A percentile compares a stretch with the other conserved stretches of the same genome.
Conservation (phyloP, 1,284 basidiomycete genomes). For the Coniferiporia weirii region DNA sequence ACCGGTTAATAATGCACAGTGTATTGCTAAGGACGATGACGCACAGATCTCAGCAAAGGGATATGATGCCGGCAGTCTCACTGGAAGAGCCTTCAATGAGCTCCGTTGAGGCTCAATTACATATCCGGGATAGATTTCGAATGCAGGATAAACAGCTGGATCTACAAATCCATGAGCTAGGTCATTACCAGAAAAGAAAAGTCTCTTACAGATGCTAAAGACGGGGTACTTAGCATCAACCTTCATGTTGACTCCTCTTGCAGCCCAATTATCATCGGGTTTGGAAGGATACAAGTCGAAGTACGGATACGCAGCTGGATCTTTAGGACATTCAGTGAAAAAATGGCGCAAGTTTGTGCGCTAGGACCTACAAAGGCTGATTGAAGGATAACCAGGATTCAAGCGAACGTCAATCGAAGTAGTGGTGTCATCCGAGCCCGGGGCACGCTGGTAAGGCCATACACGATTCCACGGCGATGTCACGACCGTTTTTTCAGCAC, state of each 20-base stretch:
- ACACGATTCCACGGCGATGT: constrained; percentile 23
- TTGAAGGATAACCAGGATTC: constrained; percentile 7
- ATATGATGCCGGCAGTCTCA: constrained; percentile 6
- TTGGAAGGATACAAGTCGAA: constrained; percentile 22
- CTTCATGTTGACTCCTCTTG: neutral
- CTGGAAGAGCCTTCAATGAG: constrained; percentile 7
- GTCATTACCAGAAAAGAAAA: neutral
- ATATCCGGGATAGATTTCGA: constrained; percentile 21
- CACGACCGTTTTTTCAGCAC: neutral
- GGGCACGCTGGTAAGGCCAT: constrained; percentile 5
- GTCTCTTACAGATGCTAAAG: constrained; percentile 14
- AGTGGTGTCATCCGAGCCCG: constrained; percentile 15
- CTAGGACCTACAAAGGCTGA: neutral
- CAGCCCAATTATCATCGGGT: neutral
- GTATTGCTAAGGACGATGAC: neutral
- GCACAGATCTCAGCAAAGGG: constrained; percentile 10
- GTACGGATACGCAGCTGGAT: constrained; percentile 18
- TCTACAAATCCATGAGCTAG: constrained; percentile 22
- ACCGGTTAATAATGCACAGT: neutral
- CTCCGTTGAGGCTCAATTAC: constrained; percentile 3
- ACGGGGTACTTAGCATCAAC: constrained; percentile 12
- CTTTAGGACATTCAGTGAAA: neutral
- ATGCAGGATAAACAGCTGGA: constrained; percentile 25
- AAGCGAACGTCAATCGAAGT: constrained; percentile 1
- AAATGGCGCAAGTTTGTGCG: neutral